phyloP scores from a whole-genome alignment of 352 stramenopile genomes.

The Globisporangium cederbergense region DNA sequence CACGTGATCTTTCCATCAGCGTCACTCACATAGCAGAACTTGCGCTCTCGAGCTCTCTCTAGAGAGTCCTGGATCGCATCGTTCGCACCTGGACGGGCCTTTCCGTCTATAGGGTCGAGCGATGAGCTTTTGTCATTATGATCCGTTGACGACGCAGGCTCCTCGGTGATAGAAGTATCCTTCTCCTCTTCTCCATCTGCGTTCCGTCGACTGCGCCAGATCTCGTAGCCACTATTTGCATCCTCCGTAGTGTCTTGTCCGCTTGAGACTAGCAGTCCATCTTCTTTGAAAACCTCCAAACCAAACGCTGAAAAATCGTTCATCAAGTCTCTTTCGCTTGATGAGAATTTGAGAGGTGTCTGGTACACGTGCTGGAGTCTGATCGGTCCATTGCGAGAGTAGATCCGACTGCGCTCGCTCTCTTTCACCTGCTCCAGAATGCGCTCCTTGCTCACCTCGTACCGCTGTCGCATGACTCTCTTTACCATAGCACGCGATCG shows the following conservation, averaged over 20 bases:
- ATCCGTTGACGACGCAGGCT: not conserved
- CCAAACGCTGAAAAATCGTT: conserved; percentile 31
- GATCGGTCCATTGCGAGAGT: conserved; percentile 41
- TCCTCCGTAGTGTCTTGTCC: not conserved
- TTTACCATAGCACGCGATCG: conserved; percentile 44
- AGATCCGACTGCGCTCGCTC: conserved; percentile 54
- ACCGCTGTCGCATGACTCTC: conserved; percentile 39
- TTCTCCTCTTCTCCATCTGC: not conserved
- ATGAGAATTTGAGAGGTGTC: conserved; percentile 30
- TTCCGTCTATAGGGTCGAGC: not conserved
- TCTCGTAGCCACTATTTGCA: conserved; percentile 17
- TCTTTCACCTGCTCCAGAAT: conserved; percentile 50
- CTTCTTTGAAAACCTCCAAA: conserved; percentile 23
- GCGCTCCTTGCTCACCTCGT: conserved; percentile 34
- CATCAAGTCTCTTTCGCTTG: conserved; percentile 53
- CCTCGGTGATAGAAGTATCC: not conserved
- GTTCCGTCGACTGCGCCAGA: conserved; percentile 19
- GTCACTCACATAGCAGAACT: conserved; percentile 37
- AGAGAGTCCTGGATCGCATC: conserved; percentile 10
- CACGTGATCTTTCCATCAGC: conserved; percentile 32
- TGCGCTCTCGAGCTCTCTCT: conserved; percentile 6
- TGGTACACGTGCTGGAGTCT: conserved; percentile 45
- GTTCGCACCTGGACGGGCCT: not conserved
- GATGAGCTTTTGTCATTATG: not conserved
- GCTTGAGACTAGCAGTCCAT: not conserved